These are phyloP conservation scores for Achaetomiella virescens DNA, from an alignment of 495 filamentous ascomycete genomes.

Conservation along the genomic window DNA sequence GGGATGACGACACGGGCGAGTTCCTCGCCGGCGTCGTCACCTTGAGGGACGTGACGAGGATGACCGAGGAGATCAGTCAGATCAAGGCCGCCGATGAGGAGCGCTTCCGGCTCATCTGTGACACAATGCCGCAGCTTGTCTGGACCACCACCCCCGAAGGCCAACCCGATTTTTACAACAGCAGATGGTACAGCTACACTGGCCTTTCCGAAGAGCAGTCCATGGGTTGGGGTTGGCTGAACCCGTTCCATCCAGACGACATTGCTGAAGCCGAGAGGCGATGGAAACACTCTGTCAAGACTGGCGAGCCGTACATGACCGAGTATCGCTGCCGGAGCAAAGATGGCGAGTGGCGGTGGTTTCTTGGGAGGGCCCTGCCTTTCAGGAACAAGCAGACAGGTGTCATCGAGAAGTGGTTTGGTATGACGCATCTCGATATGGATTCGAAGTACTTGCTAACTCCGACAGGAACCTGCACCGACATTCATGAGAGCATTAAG, in stretches of 20 bases:
- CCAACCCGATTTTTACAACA: too few relatives aligned
- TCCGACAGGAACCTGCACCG: slow-evolving; percentile 49
- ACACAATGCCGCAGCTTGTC: slow-evolving; percentile 67
- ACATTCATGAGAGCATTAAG: slow-evolving; percentile 58
- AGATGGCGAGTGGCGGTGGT: slow-evolving; percentile 64
- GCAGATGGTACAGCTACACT: too few relatives aligned
- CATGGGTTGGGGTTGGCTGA: slow-evolving; percentile 36
- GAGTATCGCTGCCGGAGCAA: slow-evolving; percentile 62
- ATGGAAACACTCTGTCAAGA: slow-evolving; percentile 54
- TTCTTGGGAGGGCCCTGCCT: slow-evolving; percentile 60
- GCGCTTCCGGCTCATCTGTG: slow-evolving; percentile 62
- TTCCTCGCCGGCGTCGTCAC: slow-evolving; percentile 61
- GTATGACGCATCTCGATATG: slow-evolving; percentile 23
- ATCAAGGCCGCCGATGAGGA: slow-evolving; percentile 59
- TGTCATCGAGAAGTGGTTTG: slow-evolving; percentile 66
- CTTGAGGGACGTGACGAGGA: slow-evolving; percentile 58
- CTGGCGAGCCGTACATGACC: slow-evolving; percentile 57
- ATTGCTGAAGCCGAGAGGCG: slow-evolving; percentile 40
- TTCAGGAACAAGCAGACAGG: slow-evolving; percentile 54
- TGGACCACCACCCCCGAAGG: too few relatives aligned
- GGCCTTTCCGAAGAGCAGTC: slow-evolving; percentile 51
- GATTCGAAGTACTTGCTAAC: background rate
- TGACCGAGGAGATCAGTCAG: slow-evolving; percentile 50
- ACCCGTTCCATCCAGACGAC: slow-evolving; percentile 52
- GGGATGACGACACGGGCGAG: slow-evolving; percentile 53